These are phyloP conservation scores for Luffa acutangula DNA, from an alignment of 306 rosid species.

Conservation along the genomic window DNA sequence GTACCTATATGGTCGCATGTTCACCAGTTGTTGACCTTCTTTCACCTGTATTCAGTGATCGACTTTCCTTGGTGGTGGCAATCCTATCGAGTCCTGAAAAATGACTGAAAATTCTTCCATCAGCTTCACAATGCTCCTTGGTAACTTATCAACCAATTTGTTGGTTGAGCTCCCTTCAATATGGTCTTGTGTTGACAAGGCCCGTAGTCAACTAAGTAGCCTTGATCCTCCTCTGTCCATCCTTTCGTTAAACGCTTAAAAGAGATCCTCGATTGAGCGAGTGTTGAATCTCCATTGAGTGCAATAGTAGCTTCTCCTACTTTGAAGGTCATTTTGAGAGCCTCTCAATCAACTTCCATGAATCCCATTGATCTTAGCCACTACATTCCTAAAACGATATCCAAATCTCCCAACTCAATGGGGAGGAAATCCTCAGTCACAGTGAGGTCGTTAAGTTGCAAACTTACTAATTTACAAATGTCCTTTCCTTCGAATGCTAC, in stretches of 20 bases:
- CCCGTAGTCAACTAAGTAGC: no score
- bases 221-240: no score
- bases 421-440: background rate
- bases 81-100: background rate
- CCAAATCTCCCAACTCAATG: background rate
- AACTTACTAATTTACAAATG: background rate
- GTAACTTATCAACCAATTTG: no score
- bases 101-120: no score
- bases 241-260: no score
- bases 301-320: no score
- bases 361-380: background rate
- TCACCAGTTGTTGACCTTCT: background rate
- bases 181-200: no score
- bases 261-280: no score
- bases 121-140: no score
- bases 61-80: background rate
- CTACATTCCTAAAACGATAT: background rate
- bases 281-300: background rate
- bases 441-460: no score
- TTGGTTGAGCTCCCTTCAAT: no score
- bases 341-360: background rate
- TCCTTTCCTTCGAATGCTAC: background rate
- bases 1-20: background rate
- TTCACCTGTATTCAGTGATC: background rate
- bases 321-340: background rate